These are phyloP conservation scores for Amphirosellinia nigrospora DNA, from an alignment of 495 filamentous ascomycete genomes.

Conservation along the genomic window DNA sequence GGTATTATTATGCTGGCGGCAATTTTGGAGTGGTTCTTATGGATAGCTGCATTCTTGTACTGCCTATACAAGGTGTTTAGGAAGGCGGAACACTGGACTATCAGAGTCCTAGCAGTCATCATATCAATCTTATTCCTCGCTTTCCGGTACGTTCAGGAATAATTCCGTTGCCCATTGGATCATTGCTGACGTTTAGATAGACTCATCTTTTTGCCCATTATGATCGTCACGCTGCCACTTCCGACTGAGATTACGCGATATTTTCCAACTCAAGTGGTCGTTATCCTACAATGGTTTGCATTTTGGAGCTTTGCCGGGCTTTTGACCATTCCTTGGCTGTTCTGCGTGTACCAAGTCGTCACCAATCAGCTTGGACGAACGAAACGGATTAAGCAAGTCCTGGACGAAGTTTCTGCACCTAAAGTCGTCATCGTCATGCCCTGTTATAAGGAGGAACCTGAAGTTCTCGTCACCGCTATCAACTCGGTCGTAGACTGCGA, in stretches of 20 bases:
- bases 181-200: slow-evolving; percentile 50
- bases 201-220: slow-evolving; percentile 86
- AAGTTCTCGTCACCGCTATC: slow-evolving; percentile 83
- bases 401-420: slow-evolving; percentile 85
- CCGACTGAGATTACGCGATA: slow-evolving; percentile 71
- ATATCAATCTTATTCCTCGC: slow-evolving; percentile 75
- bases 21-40: slow-evolving; percentile 91
- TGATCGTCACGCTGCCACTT: slow-evolving; percentile 92
- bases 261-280: slow-evolving; percentile 71
- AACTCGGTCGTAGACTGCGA: slow-evolving; percentile 95
- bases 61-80: slow-evolving; percentile 86
- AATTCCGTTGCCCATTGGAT: neutral
- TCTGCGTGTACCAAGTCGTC: slow-evolving; percentile 89
- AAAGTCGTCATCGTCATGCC: slow-evolving; percentile 99
- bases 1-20: slow-evolving; percentile 84
- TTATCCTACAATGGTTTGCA: slow-evolving; percentile 88
- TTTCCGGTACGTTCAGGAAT: slow-evolving; percentile 65
- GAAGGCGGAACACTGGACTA: slow-evolving; percentile 89
- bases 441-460: slow-evolving; percentile 91
- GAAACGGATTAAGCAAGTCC: slow-evolving; percentile 79
- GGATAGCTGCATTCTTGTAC: slow-evolving; percentile 90
- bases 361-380: slow-evolving; percentile 82
- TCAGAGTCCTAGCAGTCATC: slow-evolving; percentile 74
- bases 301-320: slow-evolving; percentile 93
- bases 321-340: slow-evolving; percentile 87